Percentiles rank a stretch among this genome's conserved stretches.
These are phyloP conservation scores for Rhodomyrtus tomentosa DNA, from an alignment of 345 rosid species.

Conservation along the genomic window DNA sequence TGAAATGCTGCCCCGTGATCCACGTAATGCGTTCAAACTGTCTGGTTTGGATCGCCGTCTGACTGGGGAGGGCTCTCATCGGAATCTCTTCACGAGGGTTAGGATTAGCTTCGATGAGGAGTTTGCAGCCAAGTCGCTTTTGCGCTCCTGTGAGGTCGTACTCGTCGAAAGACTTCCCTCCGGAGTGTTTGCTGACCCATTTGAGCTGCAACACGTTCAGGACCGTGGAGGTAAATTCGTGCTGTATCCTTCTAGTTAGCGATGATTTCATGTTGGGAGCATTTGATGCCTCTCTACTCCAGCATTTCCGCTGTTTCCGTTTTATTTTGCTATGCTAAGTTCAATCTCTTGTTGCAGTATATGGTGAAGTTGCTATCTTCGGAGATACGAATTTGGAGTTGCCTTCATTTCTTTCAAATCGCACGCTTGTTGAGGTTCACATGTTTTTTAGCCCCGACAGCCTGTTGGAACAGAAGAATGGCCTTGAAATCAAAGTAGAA, in stretches of 20 bases:
- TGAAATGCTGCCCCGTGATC: slow-evolving; percentile 10
- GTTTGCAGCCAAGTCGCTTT: slow-evolving; percentile 5
- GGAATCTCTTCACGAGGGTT: slow-evolving; percentile 44
- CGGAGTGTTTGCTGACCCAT: slow-evolving; percentile 88
- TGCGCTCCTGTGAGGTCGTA: slow-evolving; percentile 28
- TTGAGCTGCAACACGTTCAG: slow-evolving; percentile 67
- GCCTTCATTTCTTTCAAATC: slow-evolving; percentile 65
- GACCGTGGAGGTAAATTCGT: slow-evolving; percentile 33
- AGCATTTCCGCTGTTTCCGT: neutral
- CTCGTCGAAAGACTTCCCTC: slow-evolving; percentile 59
- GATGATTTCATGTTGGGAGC: neutral
- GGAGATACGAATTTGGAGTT: slow-evolving; percentile 86
- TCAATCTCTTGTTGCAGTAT: slow-evolving; percentile 27
- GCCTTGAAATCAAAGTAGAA: slow-evolving; percentile 29
- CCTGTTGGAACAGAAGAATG: slow-evolving; percentile 12
- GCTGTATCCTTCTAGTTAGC: neutral
- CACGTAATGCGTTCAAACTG: slow-evolving; percentile 2
- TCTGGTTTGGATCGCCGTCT: slow-evolving; percentile 29
- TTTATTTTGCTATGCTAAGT: neutral
- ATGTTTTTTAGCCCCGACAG: slow-evolving; percentile 16
- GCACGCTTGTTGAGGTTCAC: slow-evolving; percentile 71
- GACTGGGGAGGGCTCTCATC: slow-evolving; percentile 88
- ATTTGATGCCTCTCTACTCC: neutral
- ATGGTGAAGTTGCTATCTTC: slow-evolving; percentile 42
- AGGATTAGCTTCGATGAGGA: slow-evolving; percentile 21